Evolutionary conservation across 345 rosid genomes (phyloP).

Genomic region (Arabidopsis suecica): DNA sequence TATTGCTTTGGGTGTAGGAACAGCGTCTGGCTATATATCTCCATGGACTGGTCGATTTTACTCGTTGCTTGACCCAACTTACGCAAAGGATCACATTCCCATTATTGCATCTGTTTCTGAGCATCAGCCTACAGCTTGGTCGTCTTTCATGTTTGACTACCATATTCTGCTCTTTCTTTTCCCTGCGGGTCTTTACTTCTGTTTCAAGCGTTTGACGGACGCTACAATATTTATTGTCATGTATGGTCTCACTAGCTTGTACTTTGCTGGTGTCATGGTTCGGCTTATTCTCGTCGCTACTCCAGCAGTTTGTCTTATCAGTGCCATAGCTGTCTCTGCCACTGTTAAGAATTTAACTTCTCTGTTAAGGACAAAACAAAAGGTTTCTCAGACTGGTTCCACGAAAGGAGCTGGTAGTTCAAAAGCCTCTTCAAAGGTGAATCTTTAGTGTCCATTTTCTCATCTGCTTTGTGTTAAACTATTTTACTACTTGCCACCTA

Average conservation of each 20-base stretch:
- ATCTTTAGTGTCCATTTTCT: conserved; percentile 19
- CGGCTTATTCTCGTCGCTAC: conserved; percentile 97
- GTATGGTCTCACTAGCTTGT: conserved; percentile 99
- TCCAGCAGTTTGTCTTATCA: conserved; percentile 93
- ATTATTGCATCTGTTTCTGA: conserved; percentile 99
- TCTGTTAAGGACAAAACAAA: conserved; percentile 74
- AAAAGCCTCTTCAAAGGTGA: conserved; percentile 91
- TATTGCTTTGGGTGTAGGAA: conserved; percentile 86
- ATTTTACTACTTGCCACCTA: not conserved
- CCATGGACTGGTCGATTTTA: conserved; percentile 99
- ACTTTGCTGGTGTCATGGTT: conserved; percentile 99
- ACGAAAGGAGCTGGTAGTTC: conserved; percentile 68
- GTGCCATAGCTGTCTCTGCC: conserved; percentile 98
- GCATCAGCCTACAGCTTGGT: conserved; percentile 99
- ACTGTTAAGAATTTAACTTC: conserved; percentile 82
- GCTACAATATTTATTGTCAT: conserved; percentile 96
- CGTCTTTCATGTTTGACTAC: conserved; percentile 98
- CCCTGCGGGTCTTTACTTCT: conserved; percentile 99
- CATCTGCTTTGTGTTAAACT: not conserved
- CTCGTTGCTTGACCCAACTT: conserved; percentile 95
- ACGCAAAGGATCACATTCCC: conserved; percentile 98
- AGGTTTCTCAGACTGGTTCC: conserved; percentile 65
- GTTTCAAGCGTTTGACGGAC: conserved; percentile 94
- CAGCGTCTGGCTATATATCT: conserved; percentile 95
- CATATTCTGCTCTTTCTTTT: conserved; percentile 97